Evolutionary conservation across 371 early-diverging fungal genomes (phyloP), one percentile per base, ranked within the genome.

Genomic region (Circinella minor): DNA sequence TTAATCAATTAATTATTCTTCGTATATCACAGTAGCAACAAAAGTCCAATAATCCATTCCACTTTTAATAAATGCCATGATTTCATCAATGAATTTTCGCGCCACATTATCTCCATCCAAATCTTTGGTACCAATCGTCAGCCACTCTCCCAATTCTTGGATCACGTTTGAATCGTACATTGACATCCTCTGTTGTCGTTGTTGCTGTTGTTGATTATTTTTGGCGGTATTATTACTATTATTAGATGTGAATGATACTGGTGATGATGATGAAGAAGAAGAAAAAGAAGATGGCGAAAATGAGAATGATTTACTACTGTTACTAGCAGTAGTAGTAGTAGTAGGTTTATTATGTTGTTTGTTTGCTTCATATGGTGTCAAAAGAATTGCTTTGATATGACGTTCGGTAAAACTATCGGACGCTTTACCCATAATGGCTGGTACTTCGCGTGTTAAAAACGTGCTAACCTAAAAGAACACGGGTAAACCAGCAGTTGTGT

Each of bases 51-150:
- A 79, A 37, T 71, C 65, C 63, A 78, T 55, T 7, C 83, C 83
- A 60, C 77, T 78, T 34, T 73, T 75, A 15, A 82, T 27, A 59
- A 73, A 82, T 3, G 81, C 81, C 60, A 80, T 61, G 14, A 80
- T 60, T 55, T 82, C 83, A 39, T 65, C 39, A 5, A 82, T 9
- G 7, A 78, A 71, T 17, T 73, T 55, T 36, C 48, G 67, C 13
- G 79, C 75, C 6, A 79, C 71, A 5, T 7, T 49, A 8, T 36
- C 38, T 27, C 37, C 54, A 65, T 65, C 54, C 54, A 54, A n/a
- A 11, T 48, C n/a, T 17, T 36, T 14, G 18, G 27, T 39, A 11
- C 61, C 61, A 3, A 70, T 69, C 14, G 63, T 62, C 34, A 82
- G 55, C 83, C 83, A 82, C 65, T 77, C 79, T 13, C 77, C 60